phyloP scores from a whole-genome alignment of 768 basidiomycete genomes.

The Hericium erinaceus region DNA sequence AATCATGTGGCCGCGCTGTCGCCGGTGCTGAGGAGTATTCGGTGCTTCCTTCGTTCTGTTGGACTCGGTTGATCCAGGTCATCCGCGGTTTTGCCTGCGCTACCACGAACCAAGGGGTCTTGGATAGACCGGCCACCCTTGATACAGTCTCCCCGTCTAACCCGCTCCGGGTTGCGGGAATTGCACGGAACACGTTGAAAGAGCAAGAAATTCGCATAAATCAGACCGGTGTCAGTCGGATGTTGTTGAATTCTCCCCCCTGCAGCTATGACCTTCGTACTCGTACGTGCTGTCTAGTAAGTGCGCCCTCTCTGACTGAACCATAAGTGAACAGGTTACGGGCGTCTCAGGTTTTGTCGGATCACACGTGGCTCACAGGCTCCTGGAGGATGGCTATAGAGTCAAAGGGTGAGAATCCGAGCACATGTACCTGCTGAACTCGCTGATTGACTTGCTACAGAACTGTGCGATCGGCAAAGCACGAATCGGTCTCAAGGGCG shows the following conservation, averaged over 20 bases:
- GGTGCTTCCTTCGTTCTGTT: too few relatives aligned
- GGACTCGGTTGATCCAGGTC: too few relatives aligned
- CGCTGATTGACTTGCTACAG: not conserved
- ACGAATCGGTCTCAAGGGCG: not conserved
- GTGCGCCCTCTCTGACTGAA: not conserved
- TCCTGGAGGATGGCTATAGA: slow-evolving; percentile 34
- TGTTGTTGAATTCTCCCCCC: too few relatives aligned
- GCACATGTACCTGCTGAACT: not conserved
- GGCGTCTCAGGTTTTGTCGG: slow-evolving; percentile 30
- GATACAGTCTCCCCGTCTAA: too few relatives aligned
- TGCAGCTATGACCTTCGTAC: not conserved
- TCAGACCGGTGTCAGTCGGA: too few relatives aligned
- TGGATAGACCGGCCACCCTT: too few relatives aligned
- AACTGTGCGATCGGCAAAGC: slow-evolving; percentile 7
- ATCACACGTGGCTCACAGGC: slow-evolving; percentile 16
- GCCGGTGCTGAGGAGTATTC: not conserved
- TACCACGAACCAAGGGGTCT: too few relatives aligned
- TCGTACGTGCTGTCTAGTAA: not conserved
- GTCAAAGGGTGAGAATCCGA: slow-evolving; percentile 30
- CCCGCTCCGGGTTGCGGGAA: too few relatives aligned
- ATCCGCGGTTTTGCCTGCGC: too few relatives aligned
- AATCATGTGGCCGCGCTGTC: not conserved
- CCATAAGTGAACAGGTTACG: slow-evolving; percentile 19
- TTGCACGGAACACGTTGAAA: too few relatives aligned
- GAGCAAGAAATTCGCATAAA: too few relatives aligned